Conservation (phyloP, 345 rosid species). For the Euphorbia lathyris region DNA sequence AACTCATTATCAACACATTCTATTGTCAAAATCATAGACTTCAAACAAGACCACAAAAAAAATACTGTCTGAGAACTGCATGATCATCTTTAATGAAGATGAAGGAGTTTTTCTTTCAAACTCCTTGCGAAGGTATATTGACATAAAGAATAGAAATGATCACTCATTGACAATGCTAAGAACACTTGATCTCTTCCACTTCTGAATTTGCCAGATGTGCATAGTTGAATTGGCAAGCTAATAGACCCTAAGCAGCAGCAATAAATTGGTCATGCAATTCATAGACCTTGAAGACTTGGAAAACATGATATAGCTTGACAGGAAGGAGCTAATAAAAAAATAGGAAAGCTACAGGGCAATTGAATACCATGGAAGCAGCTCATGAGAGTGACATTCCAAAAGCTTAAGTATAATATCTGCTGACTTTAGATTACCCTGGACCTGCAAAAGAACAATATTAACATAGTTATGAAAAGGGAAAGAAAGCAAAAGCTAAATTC, state of each 20-base stretch:
- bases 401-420: conserved; percentile 49
- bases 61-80: background rate
- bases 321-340: conserved; percentile 12
- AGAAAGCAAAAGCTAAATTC: background rate
- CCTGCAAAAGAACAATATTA: conserved; percentile 39
- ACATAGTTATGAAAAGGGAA: background rate
- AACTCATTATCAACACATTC: background rate
- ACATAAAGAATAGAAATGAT: background rate
- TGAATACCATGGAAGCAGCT: conserved; percentile 74
- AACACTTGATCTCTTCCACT: background rate
- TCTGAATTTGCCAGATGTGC: background rate
- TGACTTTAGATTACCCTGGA: conserved; percentile 50
- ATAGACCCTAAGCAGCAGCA: background rate
- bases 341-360: conserved; percentile 24
- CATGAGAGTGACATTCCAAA: conserved; percentile 64
- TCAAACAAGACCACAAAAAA: background rate
- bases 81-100: no score
- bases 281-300: background rate
- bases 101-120: background rate
- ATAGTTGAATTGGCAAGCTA: background rate
- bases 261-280: background rate
- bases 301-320: background rate
- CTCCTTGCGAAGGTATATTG: background rate
- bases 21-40: background rate
- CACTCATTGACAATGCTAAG: background rate